Conservation (phyloP, 306 rosid species). For the Fragaria vesca region DNA sequence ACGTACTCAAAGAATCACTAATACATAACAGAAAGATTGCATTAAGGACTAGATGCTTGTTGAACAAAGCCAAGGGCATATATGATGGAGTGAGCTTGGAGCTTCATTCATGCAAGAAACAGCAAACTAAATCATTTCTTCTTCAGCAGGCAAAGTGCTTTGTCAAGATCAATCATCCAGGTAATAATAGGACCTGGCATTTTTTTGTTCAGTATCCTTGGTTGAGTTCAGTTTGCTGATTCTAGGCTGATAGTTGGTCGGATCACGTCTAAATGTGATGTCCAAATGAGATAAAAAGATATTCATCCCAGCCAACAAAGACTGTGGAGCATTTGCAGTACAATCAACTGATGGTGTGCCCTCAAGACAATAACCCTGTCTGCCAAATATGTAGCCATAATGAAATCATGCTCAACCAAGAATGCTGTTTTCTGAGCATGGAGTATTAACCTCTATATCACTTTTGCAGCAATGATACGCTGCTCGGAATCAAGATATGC, state of each 20-base stretch:
- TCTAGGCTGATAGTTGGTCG: conserved; percentile 79
- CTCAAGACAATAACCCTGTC: conserved; percentile 89
- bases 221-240: conserved; percentile 84
- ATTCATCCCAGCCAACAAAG: conserved; percentile 86
- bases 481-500: conserved; percentile 98
- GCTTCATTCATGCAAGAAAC: no score
- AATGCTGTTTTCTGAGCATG: conserved; percentile 95
- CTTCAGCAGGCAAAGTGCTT: no score
- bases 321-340: conserved; percentile 77
- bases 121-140: no score
- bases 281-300: conserved; percentile 93
- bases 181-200: conserved; percentile 87
- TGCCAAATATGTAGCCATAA: conserved; percentile 95
- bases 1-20: no score
- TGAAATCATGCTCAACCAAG: conserved; percentile 92
- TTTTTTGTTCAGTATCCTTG: conserved; percentile 79
- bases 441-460: conserved; percentile 88
- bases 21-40: no score
- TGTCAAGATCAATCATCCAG: conserved; percentile 58
- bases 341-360: conserved; percentile 82
- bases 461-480: conserved; percentile 87
- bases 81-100: no score
- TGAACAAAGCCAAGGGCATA: no score
- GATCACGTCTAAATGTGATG: conserved; percentile 91
- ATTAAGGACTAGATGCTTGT: no score